Conservation (phyloP, 2,329 filamentous ascomycete species). For the Blastomyces parvus region DNA sequence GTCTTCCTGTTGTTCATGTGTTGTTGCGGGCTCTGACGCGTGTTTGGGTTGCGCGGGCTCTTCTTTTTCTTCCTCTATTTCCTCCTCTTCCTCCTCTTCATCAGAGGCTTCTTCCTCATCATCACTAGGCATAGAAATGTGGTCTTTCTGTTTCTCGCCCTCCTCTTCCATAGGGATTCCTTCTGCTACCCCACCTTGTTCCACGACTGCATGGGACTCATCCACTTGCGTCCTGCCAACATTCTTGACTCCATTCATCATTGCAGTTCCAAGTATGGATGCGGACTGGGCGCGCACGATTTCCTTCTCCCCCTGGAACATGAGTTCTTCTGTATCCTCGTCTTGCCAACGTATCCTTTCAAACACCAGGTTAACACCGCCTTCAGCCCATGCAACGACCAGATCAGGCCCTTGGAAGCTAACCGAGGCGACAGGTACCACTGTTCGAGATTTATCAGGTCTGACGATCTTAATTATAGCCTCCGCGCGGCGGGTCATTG, state of each 20-base stretch:
- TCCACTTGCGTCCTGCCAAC: constrained; percentile 46
- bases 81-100: constrained; percentile 12
- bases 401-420: constrained; percentile 39
- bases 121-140: constrained; percentile 20
- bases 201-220: constrained; percentile 48
- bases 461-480: constrained; percentile 37
- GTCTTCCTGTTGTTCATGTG: constrained; percentile 20
- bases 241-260: constrained; percentile 46
- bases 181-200: constrained; percentile 39
- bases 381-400: constrained; percentile 41
- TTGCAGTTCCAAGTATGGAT: constrained; percentile 37
- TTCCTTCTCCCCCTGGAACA: constrained; percentile 37
- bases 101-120: constrained; percentile 18
- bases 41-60: constrained; percentile 13
- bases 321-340: constrained; percentile 35
- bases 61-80: constrained; percentile 12
- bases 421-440: constrained; percentile 36
- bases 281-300: constrained; percentile 37
- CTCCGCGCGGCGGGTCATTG: constrained; percentile 38
- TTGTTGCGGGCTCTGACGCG: constrained; percentile 12
- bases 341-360: constrained; percentile 41
- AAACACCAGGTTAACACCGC: constrained; percentile 42
- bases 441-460: constrained; percentile 31
- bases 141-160: constrained; percentile 25
- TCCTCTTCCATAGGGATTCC: constrained; percentile 27